Evolutionary conservation across 441 rosid genomes (phyloP), one percentile per base, ranked within the genome.

Genomic region (Omphalea diandra): DNA sequence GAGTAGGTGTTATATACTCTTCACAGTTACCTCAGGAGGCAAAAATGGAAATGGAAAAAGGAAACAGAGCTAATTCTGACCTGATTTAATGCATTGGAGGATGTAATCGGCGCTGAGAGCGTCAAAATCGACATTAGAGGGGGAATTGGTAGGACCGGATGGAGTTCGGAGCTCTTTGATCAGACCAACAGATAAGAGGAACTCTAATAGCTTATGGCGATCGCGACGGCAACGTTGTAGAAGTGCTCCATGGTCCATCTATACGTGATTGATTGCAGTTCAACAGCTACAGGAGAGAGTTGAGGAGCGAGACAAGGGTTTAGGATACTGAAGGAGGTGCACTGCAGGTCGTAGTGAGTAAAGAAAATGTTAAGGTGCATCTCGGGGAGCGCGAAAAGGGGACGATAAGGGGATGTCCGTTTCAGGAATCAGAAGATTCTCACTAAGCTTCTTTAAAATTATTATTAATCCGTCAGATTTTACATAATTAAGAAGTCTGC

Each of bases 171-270:
- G 75, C 81, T 89, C 90, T 58, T 62, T 85, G 50, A 89, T 79
- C 63, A 79, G 79, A 43, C 88, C 91, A 35, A 97, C 85, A 0
- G 96, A 80, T 22, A 93, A 62, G 61, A 93, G 83, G 76, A 86
- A 93, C 80, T 86, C 87, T 40, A 95, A n/a, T n/a, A 95, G 91
- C 88, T 88, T 88, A 68, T 94, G 97, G 71, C 98, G 98, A 89
- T 95, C 98, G 69, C 78, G 73, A 74, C 97, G 91, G 89, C 90
- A 89, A 41, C 83, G 89, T 7, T 81, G 79, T 72, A 90, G 54
- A 63, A 87, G 79, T 71, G 84, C 75, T 27, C 81, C 64, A 52
- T 72, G 78, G 69, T 79, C 84, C 86, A 73, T 84, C 82, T 38
- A 60, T 24, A 29, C 31, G 32, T 35, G n/a, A n/a, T n/a, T n/a